Evolutionary conservation across 2,329 filamentous ascomycete species (phyloP).

Genomic region (Monilinia aucupariae): DNA sequence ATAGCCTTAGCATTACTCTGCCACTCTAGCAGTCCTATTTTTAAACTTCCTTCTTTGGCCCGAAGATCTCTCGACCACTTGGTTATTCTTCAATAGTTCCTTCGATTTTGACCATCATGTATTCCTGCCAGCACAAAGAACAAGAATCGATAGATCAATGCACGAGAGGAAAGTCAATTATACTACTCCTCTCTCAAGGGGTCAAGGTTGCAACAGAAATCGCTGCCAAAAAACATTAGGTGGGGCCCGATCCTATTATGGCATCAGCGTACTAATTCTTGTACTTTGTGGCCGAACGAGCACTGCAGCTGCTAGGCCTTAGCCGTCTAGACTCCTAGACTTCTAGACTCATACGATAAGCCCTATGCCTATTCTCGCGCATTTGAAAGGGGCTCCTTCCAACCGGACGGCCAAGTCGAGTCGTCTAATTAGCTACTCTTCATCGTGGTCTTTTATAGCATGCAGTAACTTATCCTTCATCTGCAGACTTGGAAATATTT

Average conservation of each 20-base stretch:
- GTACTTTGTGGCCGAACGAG: too few relatives aligned
- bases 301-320: too few relatives aligned
- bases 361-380: background rate
- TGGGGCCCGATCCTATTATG: too few relatives aligned
- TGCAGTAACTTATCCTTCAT: background rate
- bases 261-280: too few relatives aligned
- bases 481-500: background rate
- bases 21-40: background rate
- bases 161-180: too few relatives aligned
- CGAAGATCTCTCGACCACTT: slow-evolving; percentile 1
- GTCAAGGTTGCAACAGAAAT: too few relatives aligned
- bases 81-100: background rate
- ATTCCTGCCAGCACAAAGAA: too few relatives aligned
- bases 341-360: background rate
- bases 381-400: background rate
- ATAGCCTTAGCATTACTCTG: background rate
- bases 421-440: background rate
- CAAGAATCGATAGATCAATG: too few relatives aligned
- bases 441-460: background rate
- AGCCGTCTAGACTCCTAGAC: background rate
- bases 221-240: too few relatives aligned
- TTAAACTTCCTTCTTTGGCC: background rate
- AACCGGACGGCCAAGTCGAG: background rate
- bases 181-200: too few relatives aligned
- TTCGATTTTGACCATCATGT: too few relatives aligned